phyloP scores from a whole-genome alignment of 495 filamentous ascomycete species.

The Patellaria atrata region DNA sequence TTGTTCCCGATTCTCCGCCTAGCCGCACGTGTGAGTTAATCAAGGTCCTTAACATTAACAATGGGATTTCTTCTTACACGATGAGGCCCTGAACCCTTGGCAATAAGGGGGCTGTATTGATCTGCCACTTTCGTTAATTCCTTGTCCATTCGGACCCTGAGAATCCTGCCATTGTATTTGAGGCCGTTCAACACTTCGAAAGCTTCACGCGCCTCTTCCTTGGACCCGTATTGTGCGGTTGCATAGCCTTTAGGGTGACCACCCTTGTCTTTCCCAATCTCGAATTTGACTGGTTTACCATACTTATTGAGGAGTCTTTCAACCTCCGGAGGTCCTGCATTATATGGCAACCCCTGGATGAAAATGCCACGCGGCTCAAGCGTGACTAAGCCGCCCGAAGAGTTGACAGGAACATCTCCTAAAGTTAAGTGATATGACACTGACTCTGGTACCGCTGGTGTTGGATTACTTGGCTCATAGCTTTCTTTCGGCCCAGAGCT shows the following conservation, averaged over 20 bases:
- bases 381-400: constrained; percentile 12
- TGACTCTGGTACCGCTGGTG: constrained; percentile 1
- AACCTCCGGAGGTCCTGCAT: constrained; percentile 13
- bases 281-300: constrained; percentile 9
- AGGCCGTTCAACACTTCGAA: constrained; percentile 13
- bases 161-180: constrained; percentile 11
- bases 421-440: constrained; percentile 12
- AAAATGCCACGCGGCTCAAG: constrained; percentile 25
- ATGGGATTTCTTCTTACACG: too few relatives aligned
- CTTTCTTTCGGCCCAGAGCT: too few relatives aligned
- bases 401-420: constrained; percentile 21
- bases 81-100: constrained; percentile 19
- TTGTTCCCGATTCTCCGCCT: too few relatives aligned
- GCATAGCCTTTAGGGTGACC: constrained; percentile 20
- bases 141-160: constrained; percentile 22
- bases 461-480: too few relatives aligned
- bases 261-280: constrained; percentile 15
- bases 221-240: constrained; percentile 17
- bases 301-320: constrained; percentile 12
- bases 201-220: constrained; percentile 18
- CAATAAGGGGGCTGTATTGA: constrained; percentile 14
- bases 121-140: constrained; percentile 20
- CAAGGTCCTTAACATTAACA: too few relatives aligned
- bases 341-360: constrained; percentile 20
- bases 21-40: too few relatives aligned